Conservation (phyloP, 495 filamentous ascomycete species). For the Xylaria intraflava region DNA sequence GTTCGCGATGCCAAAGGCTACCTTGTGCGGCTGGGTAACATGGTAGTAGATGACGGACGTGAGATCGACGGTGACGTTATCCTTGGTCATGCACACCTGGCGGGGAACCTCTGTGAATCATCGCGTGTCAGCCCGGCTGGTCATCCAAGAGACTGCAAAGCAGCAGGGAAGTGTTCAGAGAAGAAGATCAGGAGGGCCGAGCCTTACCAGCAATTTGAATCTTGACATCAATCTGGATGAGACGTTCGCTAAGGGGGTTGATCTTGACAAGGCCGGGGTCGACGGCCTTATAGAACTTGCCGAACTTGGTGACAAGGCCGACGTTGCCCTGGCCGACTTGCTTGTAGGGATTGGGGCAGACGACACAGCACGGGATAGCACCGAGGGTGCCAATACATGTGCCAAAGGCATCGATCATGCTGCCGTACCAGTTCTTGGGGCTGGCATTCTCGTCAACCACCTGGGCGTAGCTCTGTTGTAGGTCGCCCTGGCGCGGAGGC, state of each 20-base stretch:
- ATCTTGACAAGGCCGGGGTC: conserved; percentile 97
- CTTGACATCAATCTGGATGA: conserved; percentile 95
- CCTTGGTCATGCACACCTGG: conserved; percentile 99
- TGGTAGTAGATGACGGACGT: conserved; percentile 99
- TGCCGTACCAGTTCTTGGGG: conserved; percentile 83
- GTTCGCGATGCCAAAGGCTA: conserved; percentile 94
- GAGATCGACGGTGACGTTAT: conserved; percentile 90
- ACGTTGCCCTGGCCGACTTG: conserved; percentile 89
- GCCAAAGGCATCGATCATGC: conserved; percentile 77
- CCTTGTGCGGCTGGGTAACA: conserved; percentile 90
- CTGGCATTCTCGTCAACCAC: conserved; percentile 66
- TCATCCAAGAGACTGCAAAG: not conserved
- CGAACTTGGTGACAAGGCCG: conserved; percentile 90
- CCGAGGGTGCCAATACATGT: conserved; percentile 70
- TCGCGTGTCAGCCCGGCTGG: not conserved
- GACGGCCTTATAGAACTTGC: conserved; percentile 92
- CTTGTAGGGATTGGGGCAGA: conserved; percentile 96
- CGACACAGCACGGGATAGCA: conserved; percentile 86
- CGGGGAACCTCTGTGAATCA: conserved; percentile 68
- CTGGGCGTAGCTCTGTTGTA: conserved; percentile 83
- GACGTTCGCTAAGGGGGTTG: conserved; percentile 88
- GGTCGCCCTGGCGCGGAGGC: conserved; percentile 71
- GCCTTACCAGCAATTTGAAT: conserved; percentile 83
- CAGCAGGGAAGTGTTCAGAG: too few relatives aligned
- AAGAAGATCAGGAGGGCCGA: not conserved